Conservation (phyloP, 257 asterid species). For the Solanum megistacrolobum region DNA sequence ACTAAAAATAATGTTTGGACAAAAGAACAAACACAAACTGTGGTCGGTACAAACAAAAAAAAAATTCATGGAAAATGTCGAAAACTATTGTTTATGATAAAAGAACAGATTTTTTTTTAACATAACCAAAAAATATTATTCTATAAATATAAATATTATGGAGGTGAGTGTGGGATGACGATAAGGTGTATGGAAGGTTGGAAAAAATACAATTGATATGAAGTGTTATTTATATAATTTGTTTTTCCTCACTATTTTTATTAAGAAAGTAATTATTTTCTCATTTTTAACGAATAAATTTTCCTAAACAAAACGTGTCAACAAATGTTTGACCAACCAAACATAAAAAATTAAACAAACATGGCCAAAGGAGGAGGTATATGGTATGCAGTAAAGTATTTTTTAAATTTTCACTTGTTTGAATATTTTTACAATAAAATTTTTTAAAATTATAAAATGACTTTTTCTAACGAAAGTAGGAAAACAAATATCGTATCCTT, state of each 20-base stretch:
- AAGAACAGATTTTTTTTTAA: too few relatives aligned
- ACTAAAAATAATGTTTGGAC: neutral
- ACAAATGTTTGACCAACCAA: neutral
- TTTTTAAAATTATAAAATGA: neutral
- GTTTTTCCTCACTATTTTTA: neutral
- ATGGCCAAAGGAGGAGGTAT: neutral
- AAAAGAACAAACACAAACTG: neutral
- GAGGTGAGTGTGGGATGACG: neutral
- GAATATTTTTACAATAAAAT: neutral
- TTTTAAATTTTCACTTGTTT: neutral
- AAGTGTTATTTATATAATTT: neutral
- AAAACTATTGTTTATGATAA: too few relatives aligned
- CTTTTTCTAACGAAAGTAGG: neutral
- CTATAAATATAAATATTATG: too few relatives aligned
- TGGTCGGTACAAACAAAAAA: neutral
- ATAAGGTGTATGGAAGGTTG: neutral
- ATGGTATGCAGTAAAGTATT: neutral
- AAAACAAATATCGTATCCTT: neutral
- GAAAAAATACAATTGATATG: neutral
- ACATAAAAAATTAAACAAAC: neutral
- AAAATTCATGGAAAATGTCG: too few relatives aligned
- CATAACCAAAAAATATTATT: too few relatives aligned
- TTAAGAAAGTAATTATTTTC: too few relatives aligned
- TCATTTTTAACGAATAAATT: too few relatives aligned
- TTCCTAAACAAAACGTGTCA: rapidly evolving